Evolutionary conservation across 75 land plant species (phyloP).

Genomic region (Pinus albicaulis): DNA sequence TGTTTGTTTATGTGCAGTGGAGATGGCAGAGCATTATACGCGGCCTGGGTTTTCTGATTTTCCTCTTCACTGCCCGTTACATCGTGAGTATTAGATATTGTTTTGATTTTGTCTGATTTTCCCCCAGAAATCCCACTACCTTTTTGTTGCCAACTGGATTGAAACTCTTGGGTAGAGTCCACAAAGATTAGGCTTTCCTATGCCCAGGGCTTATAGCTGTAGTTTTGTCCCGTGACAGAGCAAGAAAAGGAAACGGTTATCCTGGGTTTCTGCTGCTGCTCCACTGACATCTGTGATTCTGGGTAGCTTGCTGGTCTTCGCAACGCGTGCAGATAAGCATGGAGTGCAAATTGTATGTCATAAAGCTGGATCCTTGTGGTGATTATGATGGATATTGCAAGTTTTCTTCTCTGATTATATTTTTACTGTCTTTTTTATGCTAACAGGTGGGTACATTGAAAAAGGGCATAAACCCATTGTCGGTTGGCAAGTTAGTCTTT

Average conservation of each 20-base stretch:
- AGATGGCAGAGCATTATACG: slow-evolving; percentile 38
- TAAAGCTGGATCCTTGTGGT: background rate
- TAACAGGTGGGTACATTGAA: slow-evolving; percentile 22
- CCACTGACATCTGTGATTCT: slow-evolving; percentile 61
- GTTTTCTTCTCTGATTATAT: background rate
- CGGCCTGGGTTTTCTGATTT: slow-evolving; percentile 26
- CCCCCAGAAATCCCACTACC: background rate
- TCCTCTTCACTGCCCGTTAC: slow-evolving; percentile 24
- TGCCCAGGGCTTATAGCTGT: no score
- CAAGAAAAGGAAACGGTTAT: slow-evolving; percentile 34
- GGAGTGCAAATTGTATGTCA: slow-evolving; percentile 62
- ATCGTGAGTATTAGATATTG: slow-evolving; percentile 16
- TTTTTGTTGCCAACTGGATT: no score
- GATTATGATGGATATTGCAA: background rate
- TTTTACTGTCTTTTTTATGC: background rate
- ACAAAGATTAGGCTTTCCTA: no score
- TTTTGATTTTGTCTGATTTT: background rate
- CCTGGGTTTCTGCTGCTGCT: slow-evolving; percentile 74
- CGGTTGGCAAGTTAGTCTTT: slow-evolving; percentile 1
- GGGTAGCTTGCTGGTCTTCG: slow-evolving; percentile 56
- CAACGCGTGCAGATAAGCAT: slow-evolving; percentile 54
- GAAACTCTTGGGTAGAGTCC: no score
- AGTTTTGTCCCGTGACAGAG: slow-evolving; percentile 22
- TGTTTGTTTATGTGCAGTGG: slow-evolving; percentile 36
- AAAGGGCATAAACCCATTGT: slow-evolving; percentile 34